phyloP scores from a whole-genome alignment of 345 rosid species.

The Hibiscus syriacus region DNA sequence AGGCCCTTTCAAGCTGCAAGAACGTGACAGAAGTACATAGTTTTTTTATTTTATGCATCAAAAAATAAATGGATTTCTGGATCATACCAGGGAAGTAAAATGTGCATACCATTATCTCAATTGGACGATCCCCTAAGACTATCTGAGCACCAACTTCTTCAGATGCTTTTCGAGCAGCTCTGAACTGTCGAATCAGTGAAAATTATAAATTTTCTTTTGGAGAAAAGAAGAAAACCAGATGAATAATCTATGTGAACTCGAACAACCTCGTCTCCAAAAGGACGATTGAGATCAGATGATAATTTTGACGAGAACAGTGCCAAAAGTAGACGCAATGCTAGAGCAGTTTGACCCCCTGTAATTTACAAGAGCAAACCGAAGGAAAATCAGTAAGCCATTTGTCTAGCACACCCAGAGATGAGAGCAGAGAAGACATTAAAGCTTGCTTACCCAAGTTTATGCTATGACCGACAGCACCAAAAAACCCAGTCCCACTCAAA shows the following conservation, averaged over 20 bases:
- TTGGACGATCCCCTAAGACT: slow-evolving; percentile 82
- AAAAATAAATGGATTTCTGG: not conserved
- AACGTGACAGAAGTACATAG: not conserved
- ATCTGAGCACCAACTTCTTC: slow-evolving; percentile 89
- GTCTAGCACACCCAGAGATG: not conserved
- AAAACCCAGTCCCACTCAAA: slow-evolving; percentile 72
- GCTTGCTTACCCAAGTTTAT: slow-evolving; percentile 57
- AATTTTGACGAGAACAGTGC: slow-evolving; percentile 78
- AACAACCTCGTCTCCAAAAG: slow-evolving; percentile 84
- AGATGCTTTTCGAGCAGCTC: slow-evolving; percentile 69
- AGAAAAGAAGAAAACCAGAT: not conserved
- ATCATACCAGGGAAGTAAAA: not conserved
- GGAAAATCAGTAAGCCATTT: slow-evolving; percentile 1
- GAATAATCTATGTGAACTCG: not conserved
- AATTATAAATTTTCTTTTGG: not conserved
- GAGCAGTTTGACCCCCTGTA: slow-evolving; percentile 80
- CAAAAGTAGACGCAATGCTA: slow-evolving; percentile 73
- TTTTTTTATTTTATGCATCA: not conserved
- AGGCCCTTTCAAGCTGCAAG: slow-evolving; percentile 70
- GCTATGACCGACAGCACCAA: slow-evolving; percentile 81
- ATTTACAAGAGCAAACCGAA: slow-evolving; percentile 7
- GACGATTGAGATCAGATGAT: slow-evolving; percentile 61
- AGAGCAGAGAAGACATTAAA: not conserved
- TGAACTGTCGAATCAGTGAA: slow-evolving; percentile 44
- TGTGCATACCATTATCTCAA: slow-evolving; percentile 62